Conservation (phyloP, 1,284 basidiomycete genomes). For the Malassezia vespertilionis region DNA sequence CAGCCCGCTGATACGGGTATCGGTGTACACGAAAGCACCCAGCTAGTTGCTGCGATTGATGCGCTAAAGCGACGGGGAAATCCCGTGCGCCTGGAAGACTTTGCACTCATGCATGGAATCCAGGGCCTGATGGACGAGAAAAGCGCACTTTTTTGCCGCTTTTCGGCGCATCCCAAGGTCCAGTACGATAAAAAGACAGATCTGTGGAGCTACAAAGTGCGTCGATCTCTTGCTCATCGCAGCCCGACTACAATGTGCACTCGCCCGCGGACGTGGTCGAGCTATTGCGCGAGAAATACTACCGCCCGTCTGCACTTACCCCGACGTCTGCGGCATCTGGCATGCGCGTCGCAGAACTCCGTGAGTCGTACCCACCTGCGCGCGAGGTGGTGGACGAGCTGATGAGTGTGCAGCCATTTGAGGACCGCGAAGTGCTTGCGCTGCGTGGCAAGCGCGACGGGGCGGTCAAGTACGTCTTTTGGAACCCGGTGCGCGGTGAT, state of each 20-base stretch:
- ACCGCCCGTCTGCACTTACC: constrained; percentile 24
- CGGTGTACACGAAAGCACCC: constrained; percentile 70
- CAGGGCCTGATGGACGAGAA: constrained; percentile 60
- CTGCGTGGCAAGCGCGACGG: constrained; percentile 72
- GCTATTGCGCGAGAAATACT: constrained; percentile 53
- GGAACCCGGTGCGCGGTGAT: constrained; percentile 71
- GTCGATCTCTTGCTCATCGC: constrained; percentile 32
- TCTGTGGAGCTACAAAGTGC: constrained; percentile 65
- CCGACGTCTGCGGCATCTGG: constrained; percentile 49
- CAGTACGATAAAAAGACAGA: constrained; percentile 68
- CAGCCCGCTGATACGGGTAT: constrained; percentile 73
- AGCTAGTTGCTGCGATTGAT: constrained; percentile 70
- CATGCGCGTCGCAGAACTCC: constrained; percentile 68
- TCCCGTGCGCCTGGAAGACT: constrained; percentile 71
- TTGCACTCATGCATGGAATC: constrained; percentile 66
- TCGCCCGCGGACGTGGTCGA: constrained; percentile 69
- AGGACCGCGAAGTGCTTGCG: constrained; percentile 74
- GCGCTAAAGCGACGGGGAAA: constrained; percentile 68
- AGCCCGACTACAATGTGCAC: constrained; percentile 77
- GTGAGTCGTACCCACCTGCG: constrained; percentile 81
- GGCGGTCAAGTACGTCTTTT: constrained; percentile 63
- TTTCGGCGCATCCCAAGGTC: constrained; percentile 67
- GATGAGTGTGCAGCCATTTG: constrained; percentile 49
- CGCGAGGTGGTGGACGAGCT: constrained; percentile 37
- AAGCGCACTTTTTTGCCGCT: constrained; percentile 61